Percentiles rank a stretch among this genome's conserved stretches.
Evolutionary conservation across 2,329 filamentous ascomycete genomes (phyloP).

Genomic region (Blastomyces percursus): DNA sequence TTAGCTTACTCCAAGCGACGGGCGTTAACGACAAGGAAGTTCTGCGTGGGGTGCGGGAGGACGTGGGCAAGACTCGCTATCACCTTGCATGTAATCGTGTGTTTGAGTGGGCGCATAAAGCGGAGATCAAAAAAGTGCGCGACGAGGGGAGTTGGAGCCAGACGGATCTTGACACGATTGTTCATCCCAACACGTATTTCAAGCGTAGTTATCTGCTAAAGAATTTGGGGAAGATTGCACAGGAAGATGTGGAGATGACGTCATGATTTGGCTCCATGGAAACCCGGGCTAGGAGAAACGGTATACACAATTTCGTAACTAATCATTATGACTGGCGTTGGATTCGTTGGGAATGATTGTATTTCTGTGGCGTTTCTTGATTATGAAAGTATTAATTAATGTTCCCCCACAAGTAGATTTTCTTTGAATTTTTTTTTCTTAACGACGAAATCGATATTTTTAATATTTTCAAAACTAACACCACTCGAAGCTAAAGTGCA

Average conservation of each 20-base stretch:
- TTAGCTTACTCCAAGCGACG: constrained; percentile 60
- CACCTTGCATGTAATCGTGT: constrained; percentile 96
- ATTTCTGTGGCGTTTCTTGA: neutral
- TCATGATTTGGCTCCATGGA: constrained; percentile 12
- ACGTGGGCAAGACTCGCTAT: constrained; percentile 77
- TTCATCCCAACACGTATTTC: constrained; percentile 97
- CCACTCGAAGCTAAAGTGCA: neutral
- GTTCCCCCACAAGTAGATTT: neutral
- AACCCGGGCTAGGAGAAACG: neutral
- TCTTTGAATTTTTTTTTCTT: neutral
- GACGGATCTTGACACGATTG: constrained; percentile 81
- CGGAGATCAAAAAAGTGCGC: constrained; percentile 63
- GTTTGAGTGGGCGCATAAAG: constrained; percentile 77
- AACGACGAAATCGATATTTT: neutral
- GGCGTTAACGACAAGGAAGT: constrained; percentile 70
- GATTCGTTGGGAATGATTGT: neutral
- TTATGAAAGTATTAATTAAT: neutral
- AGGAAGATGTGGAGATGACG: constrained; percentile 47
- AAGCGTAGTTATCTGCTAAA: constrained; percentile 86
- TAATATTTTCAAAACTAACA: neutral
- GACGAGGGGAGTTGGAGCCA: constrained; percentile 61
- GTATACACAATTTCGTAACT: neutral
- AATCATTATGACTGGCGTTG: constrained; percentile 4
- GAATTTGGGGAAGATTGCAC: constrained; percentile 51
- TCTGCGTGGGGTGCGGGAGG: constrained; percentile 70